A percentile compares a stretch with the other conserved stretches of the same genome.
phyloP scores from a whole-genome alignment of 202 grass and related monocot species.

The Elaeis oleifera region DNA sequence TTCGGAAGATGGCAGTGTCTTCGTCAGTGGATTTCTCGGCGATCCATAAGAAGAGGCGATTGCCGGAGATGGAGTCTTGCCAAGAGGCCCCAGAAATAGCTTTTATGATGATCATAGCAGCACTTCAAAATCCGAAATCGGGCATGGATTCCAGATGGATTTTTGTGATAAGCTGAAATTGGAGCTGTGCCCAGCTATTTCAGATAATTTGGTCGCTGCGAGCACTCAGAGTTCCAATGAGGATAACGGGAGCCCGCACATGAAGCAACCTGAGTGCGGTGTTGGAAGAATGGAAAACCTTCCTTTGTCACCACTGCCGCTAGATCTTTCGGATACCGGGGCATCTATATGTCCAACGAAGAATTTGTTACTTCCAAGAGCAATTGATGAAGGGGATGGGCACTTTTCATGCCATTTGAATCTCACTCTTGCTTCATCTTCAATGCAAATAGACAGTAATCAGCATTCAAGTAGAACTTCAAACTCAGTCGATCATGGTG shows the following conservation, averaged over 20 bases:
- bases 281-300: constrained; percentile 32
- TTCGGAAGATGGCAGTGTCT: constrained; percentile 71
- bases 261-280: constrained; percentile 34
- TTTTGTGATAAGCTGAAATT: constrained; percentile 89
- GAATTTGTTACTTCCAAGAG: constrained; percentile 26
- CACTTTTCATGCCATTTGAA: constrained; percentile 63
- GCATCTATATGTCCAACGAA: constrained; percentile 50
- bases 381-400: constrained; percentile 25
- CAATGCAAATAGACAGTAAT: constrained; percentile 28
- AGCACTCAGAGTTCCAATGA: constrained; percentile 62
- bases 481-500: constrained; percentile 17
- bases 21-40: constrained; percentile 15
- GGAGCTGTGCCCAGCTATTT: constrained; percentile 54
- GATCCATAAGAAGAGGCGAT: constrained; percentile 69
- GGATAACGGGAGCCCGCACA: constrained; percentile 38
- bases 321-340: constrained; percentile 55
- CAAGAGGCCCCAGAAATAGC: constrained; percentile 37
- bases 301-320: constrained; percentile 29
- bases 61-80: constrained; percentile 44
- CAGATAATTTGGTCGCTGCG: constrained; percentile 33
- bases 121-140: constrained; percentile 47
- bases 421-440: constrained; percentile 66
- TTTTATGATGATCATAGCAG: constrained; percentile 77
- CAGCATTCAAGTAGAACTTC: neutral
- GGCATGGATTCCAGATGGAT: constrained; percentile 50